These are phyloP conservation scores for Pyrenochaeta sp. DNA, from an alignment of 2,329 filamentous ascomycete species.

Conservation along the genomic window DNA sequence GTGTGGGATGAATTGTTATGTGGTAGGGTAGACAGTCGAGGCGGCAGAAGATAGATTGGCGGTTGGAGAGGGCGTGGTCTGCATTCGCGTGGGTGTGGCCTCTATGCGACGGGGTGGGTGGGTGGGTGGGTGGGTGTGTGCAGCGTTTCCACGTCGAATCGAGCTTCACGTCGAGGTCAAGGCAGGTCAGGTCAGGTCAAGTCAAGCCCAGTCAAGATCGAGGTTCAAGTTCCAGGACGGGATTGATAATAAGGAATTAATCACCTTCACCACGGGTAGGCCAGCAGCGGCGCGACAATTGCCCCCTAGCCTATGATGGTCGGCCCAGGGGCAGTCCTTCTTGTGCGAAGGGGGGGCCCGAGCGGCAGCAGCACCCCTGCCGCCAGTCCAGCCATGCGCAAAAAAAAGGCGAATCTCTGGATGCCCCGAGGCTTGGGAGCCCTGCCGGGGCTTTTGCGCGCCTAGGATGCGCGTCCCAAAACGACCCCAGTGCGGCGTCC, in stretches of 20 bases:
- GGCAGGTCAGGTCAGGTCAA: no score
- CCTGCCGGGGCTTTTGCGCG: background rate
- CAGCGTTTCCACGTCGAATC: no score
- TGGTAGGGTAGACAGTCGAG: constrained; percentile 12
- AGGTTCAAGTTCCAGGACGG: background rate
- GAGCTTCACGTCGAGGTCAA: background rate
- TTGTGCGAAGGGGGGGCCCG: background rate
- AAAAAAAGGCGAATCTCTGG: background rate
- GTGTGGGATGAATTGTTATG: constrained; percentile 7
- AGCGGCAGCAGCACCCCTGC: background rate
- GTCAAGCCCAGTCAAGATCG: no score
- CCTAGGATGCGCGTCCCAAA: background rate
- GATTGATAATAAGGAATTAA: constrained; percentile 15
- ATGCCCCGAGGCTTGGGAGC: background rate
- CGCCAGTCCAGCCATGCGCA: background rate
- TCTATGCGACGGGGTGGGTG: background rate
- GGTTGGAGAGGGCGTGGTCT: constrained; percentile 9
- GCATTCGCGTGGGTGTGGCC: constrained; percentile 14
- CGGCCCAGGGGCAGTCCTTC: constrained; percentile 12
- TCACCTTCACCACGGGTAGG: constrained; percentile 11
- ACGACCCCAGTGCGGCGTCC: background rate
- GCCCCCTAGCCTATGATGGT: constrained; percentile 15
- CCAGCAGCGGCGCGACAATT: constrained; percentile 15
- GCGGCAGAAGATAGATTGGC: constrained; percentile 18
- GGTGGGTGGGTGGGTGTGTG: no score